Evolutionary conservation across 2,329 filamentous ascomycete species (phyloP).

Genomic region (Scortechinia acanthostroma): DNA sequence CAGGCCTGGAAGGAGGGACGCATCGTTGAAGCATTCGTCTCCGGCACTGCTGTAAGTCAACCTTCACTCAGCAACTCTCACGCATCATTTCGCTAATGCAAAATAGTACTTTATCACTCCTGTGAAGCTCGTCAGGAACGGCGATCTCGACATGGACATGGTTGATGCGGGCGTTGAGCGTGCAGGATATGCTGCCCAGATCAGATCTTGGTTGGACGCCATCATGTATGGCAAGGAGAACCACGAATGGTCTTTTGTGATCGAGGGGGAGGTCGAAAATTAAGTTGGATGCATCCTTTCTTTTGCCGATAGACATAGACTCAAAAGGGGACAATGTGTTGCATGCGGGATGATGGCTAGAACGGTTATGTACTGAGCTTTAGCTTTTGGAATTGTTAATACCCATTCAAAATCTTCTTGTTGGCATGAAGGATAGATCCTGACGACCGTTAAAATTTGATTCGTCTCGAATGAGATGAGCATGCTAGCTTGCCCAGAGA

Average conservation of each 20-base stretch:
- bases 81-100: background rate
- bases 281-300: too few relatives aligned
- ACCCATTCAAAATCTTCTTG: too few relatives aligned
- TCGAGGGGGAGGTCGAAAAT: slow-evolving; percentile 9
- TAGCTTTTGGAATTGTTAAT: too few relatives aligned
- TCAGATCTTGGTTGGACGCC: slow-evolving; percentile 31
- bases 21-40: slow-evolving; percentile 48
- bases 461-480: too few relatives aligned
- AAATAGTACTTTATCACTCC: slow-evolving; percentile 29
- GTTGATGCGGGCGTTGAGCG: slow-evolving; percentile 15
- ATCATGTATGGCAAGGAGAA: slow-evolving; percentile 34
- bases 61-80: background rate
- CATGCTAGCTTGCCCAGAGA: too few relatives aligned
- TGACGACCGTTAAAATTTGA: too few relatives aligned
- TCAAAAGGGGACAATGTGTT: too few relatives aligned
- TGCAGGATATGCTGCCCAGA: slow-evolving; percentile 13
- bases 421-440: too few relatives aligned
- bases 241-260: slow-evolving; percentile 31
- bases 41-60: slow-evolving; percentile 40
- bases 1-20: slow-evolving; percentile 40
- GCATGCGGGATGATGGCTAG: too few relatives aligned
- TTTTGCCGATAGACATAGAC: too few relatives aligned
- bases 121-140: slow-evolving; percentile 25
- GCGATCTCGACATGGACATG: slow-evolving; percentile 25
- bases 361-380: too few relatives aligned